Evolutionary conservation across 1,284 basidiomycete genomes (phyloP).

Genomic region (Ceratobasidium sp.): DNA sequence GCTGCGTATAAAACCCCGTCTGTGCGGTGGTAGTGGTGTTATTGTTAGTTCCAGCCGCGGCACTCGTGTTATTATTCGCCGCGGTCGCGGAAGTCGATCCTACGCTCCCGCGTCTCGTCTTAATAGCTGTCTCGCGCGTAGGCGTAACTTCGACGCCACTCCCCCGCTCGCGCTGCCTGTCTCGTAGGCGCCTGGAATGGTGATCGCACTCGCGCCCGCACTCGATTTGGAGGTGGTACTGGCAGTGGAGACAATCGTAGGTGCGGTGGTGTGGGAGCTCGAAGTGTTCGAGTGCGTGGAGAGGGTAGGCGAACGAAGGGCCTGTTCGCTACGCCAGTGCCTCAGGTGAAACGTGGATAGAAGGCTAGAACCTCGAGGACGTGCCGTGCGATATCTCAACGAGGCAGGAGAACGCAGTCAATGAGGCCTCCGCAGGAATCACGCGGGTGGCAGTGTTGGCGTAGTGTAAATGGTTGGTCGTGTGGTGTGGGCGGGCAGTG

Average conservation of each 20-base stretch:
- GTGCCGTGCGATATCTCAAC: not conserved
- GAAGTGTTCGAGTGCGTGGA: conserved; percentile 41
- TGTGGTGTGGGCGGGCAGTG: conserved; percentile 2
- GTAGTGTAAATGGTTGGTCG: not conserved
- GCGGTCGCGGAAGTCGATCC: conserved; percentile 4
- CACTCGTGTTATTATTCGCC: not conserved
- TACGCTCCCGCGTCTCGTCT: conserved; percentile 25
- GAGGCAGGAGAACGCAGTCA: conserved; percentile 21
- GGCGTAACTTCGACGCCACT: conserved; percentile 26
- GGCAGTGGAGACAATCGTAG: conserved; percentile 15
- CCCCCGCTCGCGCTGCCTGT: conserved; percentile 18
- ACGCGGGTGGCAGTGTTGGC: conserved; percentile 15
- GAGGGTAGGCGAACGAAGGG: conserved; percentile 41
- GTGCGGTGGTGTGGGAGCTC: conserved; percentile 34
- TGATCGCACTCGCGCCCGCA: conserved; percentile 16
- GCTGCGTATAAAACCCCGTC: conserved; percentile 21
- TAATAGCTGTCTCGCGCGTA: conserved; percentile 23
- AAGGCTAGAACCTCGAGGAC: conserved; percentile 6
- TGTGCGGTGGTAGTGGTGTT: not conserved
- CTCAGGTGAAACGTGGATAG: conserved; percentile 1
- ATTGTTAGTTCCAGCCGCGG: not conserved
- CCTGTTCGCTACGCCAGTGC: conserved; percentile 37
- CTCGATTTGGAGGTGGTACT: conserved; percentile 27
- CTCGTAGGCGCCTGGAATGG: conserved; percentile 35
- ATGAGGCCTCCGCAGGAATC: conserved; percentile 1